A percentile compares a stretch with the other conserved stretches of the same genome.
These are phyloP conservation scores for Ettlia oleoabundans DNA, from an alignment of 139 green algal genomes.

Conservation along the genomic window DNA sequence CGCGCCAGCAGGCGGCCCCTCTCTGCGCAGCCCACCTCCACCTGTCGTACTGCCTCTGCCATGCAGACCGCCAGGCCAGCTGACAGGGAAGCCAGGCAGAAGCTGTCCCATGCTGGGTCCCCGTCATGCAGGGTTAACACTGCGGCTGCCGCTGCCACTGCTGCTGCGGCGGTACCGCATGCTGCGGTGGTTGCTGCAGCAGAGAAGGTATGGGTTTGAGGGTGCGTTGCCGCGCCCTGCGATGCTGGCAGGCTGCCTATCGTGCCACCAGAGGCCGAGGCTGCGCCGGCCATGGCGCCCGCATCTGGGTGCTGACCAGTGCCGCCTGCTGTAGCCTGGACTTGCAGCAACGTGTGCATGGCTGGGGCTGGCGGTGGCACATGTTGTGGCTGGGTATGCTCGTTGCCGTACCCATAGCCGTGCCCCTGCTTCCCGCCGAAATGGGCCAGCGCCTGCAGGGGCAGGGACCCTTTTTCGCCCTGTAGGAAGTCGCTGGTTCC, in stretches of 20 bases:
- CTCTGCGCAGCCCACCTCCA: slow-evolving; percentile 73
- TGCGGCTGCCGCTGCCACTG: not conserved
- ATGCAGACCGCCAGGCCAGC: slow-evolving; percentile 51
- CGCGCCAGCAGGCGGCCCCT: slow-evolving; percentile 59
- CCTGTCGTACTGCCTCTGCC: slow-evolving; percentile 64
- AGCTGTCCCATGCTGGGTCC: slow-evolving; percentile 26
- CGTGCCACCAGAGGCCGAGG: too few species aligned
- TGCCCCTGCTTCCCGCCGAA: not conserved
- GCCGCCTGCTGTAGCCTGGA: not conserved
- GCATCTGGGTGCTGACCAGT: too few species aligned
- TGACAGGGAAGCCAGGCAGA: slow-evolving; percentile 39
- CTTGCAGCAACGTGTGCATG: not conserved
- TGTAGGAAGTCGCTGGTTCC: not conserved
- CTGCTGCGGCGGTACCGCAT: too few species aligned
- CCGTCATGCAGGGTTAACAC: not conserved
- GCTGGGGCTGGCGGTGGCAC: not conserved
- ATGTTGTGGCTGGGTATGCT: too few species aligned
- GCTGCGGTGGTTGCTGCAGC: too few species aligned
- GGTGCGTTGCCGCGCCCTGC: too few species aligned
- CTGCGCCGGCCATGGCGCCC: too few species aligned
- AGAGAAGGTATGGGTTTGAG: too few species aligned
- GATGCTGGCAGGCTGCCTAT: not conserved
- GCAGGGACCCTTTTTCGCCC: not conserved
- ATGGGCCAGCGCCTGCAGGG: not conserved
- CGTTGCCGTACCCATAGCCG: too few species aligned